A percentile compares a stretch with the other conserved stretches of the same genome.
phyloP scores from a whole-genome alignment of 2,329 filamentous ascomycete genomes.

The Alternaria infectoria region DNA sequence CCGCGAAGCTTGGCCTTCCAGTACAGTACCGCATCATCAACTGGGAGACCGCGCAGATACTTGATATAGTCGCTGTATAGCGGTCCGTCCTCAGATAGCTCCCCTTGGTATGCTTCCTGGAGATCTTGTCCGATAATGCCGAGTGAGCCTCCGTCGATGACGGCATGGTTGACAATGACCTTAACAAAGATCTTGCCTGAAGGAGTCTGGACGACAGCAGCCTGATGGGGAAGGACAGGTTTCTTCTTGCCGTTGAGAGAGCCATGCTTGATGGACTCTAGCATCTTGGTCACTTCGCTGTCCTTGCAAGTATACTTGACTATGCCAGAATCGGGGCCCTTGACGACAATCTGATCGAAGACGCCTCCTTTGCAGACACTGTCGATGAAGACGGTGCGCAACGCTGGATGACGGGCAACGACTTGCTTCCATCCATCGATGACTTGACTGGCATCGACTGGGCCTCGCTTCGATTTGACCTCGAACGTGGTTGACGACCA shows the following conservation, averaged over 20 bases:
- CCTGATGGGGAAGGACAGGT: conserved; percentile 41
- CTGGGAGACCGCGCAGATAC: conserved; percentile 32
- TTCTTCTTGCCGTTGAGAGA: conserved; percentile 39
- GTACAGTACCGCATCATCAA: conserved; percentile 31
- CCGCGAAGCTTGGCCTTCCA: conserved; percentile 42
- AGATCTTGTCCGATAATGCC: conserved; percentile 41
- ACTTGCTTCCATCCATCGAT: conserved; percentile 40
- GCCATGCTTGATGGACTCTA: conserved; percentile 34
- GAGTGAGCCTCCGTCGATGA: conserved; percentile 44
- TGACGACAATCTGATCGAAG: conserved; percentile 45
- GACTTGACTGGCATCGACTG: conserved; percentile 31
- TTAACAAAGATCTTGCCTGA: conserved; percentile 40
- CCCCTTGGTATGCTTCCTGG: conserved; percentile 38
- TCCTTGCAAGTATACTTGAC: conserved; percentile 32
- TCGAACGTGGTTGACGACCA: conserved; percentile 40
- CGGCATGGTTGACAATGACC: conserved; percentile 45
- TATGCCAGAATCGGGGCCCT: conserved; percentile 30
- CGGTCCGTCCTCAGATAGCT: conserved; percentile 30
- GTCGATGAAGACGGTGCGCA: conserved; percentile 44
- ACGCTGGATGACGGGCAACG: conserved; percentile 40
- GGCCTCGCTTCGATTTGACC: conserved; percentile 28
- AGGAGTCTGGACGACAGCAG: conserved; percentile 35
- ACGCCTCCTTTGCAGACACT: conserved; percentile 45
- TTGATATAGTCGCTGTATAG: conserved; percentile 47
- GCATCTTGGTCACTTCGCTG: conserved; percentile 23